Base-by-base conservation (phyloP, 345 rosid genomes). In the Gossypium ekmanianum region DNA sequence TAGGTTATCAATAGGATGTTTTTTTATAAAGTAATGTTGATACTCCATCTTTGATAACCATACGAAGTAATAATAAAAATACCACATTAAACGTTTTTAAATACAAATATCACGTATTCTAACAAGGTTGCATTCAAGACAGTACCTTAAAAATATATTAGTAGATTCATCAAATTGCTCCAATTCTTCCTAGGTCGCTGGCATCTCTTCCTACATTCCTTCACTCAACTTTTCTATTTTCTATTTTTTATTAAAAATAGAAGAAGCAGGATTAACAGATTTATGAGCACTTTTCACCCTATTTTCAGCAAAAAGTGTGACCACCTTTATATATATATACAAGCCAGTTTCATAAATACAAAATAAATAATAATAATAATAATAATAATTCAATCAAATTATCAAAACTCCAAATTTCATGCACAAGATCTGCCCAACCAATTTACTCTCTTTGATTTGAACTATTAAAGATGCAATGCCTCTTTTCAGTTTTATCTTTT, bases 261-360 rank as follows among this genome's bases (percentile, higher is more conserved):
- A 3, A 29, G 0, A 5, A 5, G 41, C 41, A 34, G 74, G 12
- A 16, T 41, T 10, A 56, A 16, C 8, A 56, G 3, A 44, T 17
- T 59, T 24, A 22, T 3, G 27, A 11, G 52, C 20, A 66, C 54
- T 20, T 43, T 71, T 71, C n/a, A 29, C 13, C 79, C 65, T 64
- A 54, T 41, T 77, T 64, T 72, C 20, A 22, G 65, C 54, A 44
- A 72, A 63, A 55, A 13, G 72, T 55, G 72, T 55, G 7, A 29
- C 66, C 0, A 72, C 57, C 72, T 72, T 77, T 72, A 14, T 52
- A 39, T 34, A 34, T 34, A 34, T 34, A 52, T 51, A 62, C 16
- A 62, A 51, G 70, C 61, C 50, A 24, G 55, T 13, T 48, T 51
- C 75, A 61, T 13, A 11, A 10, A 43, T n/a, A 34, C 41, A 34